Evolutionary conservation across 1,284 basidiomycete genomes (phyloP).

Genomic region (Malassezia yamatoensis): DNA sequence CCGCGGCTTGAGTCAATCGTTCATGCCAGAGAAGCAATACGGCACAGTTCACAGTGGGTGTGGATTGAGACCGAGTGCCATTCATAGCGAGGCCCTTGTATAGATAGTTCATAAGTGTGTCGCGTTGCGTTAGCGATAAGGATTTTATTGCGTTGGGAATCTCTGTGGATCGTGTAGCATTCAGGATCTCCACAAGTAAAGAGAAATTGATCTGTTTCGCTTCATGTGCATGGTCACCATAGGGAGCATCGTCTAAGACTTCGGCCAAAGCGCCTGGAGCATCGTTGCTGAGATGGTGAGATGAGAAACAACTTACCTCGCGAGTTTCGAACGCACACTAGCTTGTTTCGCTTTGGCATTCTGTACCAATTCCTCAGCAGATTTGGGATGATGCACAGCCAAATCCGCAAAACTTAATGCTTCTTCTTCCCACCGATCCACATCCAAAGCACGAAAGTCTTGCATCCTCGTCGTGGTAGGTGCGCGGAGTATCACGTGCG

Average conservation of each 20-base stretch:
- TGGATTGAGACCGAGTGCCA: slow-evolving; percentile 49
- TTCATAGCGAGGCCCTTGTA: slow-evolving; percentile 83
- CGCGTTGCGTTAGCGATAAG: slow-evolving; percentile 70
- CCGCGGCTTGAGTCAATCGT: slow-evolving; percentile 88
- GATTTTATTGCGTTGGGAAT: slow-evolving; percentile 67
- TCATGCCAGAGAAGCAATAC: slow-evolving; percentile 91
- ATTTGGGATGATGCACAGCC: slow-evolving; percentile 73
- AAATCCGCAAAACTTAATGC: slow-evolving; percentile 65
- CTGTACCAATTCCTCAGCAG: slow-evolving; percentile 61
- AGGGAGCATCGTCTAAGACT: slow-evolving; percentile 34
- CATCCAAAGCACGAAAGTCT: slow-evolving; percentile 79
- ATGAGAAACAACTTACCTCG: slow-evolving; percentile 25
- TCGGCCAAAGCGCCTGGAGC: slow-evolving; percentile 28
- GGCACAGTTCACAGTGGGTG: slow-evolving; percentile 51
- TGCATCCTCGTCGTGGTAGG: slow-evolving; percentile 19
- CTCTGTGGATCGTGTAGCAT: slow-evolving; percentile 83
- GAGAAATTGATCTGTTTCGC: slow-evolving; percentile 58
- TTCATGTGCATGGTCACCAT: slow-evolving; percentile 30
- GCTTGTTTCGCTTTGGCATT: slow-evolving; percentile 67
- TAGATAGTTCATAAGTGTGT: slow-evolving; percentile 92
- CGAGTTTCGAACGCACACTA: slow-evolving; percentile 59
- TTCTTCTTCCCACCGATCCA: slow-evolving; percentile 88
- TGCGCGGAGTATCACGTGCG: slow-evolving; percentile 3
- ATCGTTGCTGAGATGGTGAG: slow-evolving; percentile 23
- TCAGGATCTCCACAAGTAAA: slow-evolving; percentile 80